A percentile compares a stretch with the other conserved stretches of the same genome.
Evolutionary conservation across 139 green algal genomes (phyloP).

Genomic region (Chlorella sorokiniana): DNA sequence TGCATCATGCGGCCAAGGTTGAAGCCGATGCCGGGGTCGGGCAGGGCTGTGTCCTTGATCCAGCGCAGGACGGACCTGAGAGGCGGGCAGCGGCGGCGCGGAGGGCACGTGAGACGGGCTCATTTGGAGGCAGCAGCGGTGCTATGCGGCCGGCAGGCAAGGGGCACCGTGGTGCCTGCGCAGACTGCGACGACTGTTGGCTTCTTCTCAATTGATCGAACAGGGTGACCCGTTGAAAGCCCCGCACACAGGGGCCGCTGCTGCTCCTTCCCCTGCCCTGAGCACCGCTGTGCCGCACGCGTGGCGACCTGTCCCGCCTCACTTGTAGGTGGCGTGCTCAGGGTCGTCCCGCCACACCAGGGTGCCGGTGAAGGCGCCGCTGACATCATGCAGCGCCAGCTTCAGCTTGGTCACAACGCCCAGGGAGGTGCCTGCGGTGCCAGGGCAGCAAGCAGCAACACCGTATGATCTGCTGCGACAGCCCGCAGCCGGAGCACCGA

Average conservation of each 20-base stretch:
- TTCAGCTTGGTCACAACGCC: conserved; percentile 27
- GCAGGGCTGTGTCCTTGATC: neutral
- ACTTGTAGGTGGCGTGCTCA: conserved; percentile 9
- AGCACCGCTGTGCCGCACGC: neutral
- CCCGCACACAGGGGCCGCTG: too few relatives aligned
- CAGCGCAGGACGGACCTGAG: conserved; percentile 19
- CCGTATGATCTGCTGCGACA: too few relatives aligned
- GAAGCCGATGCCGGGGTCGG: conserved; percentile 6
- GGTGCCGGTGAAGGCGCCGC: neutral
- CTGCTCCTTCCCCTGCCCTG: too few relatives aligned
- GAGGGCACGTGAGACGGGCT: too few relatives aligned
- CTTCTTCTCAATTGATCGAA: too few relatives aligned
- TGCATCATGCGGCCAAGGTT: neutral
- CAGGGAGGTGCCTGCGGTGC: conserved; percentile 4
- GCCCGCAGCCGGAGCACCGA: too few relatives aligned
- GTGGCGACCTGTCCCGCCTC: too few relatives aligned
- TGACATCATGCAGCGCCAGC: conserved; percentile 27
- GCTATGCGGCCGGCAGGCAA: neutral
- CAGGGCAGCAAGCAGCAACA: neutral
- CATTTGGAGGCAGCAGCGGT: too few relatives aligned
- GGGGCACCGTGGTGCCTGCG: too few relatives aligned
- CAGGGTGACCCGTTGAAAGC: too few relatives aligned
- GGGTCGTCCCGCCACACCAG: conserved; percentile 6
- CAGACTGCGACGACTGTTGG: too few relatives aligned
- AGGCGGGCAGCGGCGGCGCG: neutral